Percentiles rank a stretch among this genome's conserved stretches.
phyloP scores from a whole-genome alignment of 768 basidiomycete genomes.

The Lactifluus volemus region DNA sequence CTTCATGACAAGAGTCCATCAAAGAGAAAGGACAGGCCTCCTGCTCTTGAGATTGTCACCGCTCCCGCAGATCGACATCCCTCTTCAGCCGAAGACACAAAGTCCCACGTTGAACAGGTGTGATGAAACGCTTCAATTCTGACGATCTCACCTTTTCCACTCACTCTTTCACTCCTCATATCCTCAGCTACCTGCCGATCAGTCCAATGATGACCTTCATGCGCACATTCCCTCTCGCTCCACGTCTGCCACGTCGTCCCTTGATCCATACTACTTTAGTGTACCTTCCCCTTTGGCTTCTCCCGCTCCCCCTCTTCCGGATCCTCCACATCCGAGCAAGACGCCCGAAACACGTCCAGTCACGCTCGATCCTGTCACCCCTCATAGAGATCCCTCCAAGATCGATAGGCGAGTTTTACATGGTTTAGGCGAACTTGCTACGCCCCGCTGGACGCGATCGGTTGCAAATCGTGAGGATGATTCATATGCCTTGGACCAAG shows the following conservation, averaged over 20 bases:
- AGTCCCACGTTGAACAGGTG: slow-evolving; percentile 13
- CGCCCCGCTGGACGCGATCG: slow-evolving; percentile 81
- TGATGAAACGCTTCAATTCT: not conserved
- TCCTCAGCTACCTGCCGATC: slow-evolving; percentile 40
- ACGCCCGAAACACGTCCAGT: slow-evolving; percentile 52
- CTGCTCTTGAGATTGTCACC: slow-evolving; percentile 41
- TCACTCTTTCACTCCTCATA: not conserved
- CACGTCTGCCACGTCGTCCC: slow-evolving; percentile 65
- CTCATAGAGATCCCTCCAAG: slow-evolving; percentile 62
- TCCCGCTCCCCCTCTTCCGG: slow-evolving; percentile 40
- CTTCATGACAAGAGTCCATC: slow-evolving; percentile 31
- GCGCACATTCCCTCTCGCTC: slow-evolving; percentile 47
- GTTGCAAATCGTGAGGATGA: slow-evolving; percentile 31
- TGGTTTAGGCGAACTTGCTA: slow-evolving; percentile 92
- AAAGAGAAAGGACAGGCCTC: slow-evolving; percentile 44
- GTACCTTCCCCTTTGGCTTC: slow-evolving; percentile 60
- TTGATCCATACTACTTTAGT: slow-evolving; percentile 87
- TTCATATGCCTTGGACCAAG: slow-evolving; percentile 28
- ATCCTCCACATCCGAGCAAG: slow-evolving; percentile 32
- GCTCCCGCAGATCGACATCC: slow-evolving; percentile 30
- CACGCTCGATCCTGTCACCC: slow-evolving; percentile 52
- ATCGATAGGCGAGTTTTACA: slow-evolving; percentile 85
- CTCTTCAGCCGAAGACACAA: slow-evolving; percentile 15
- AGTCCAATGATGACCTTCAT: slow-evolving; percentile 30
- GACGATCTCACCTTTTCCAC: not conserved